Percentiles rank a stretch among this genome's conserved stretches.
Conservation (phyloP, 2,329 filamentous ascomycete species). For the Botryosphaeria dothidea region DNA sequence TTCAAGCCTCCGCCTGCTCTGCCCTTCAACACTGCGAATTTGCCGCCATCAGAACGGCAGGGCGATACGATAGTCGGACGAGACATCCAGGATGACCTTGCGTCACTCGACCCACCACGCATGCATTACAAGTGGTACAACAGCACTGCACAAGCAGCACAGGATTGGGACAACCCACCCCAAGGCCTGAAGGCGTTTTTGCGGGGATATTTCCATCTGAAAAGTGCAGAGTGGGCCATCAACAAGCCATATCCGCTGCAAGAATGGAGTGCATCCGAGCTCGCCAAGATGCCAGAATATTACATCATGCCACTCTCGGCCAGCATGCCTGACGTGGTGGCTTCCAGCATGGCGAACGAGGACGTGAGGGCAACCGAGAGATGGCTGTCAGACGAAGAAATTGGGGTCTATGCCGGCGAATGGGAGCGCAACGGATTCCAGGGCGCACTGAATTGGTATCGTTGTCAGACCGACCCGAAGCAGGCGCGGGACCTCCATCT, state of each 20-base stretch:
- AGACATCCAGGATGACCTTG: slow-evolving; percentile 60
- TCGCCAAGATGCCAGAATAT: slow-evolving; percentile 65
- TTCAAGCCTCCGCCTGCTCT: slow-evolving; percentile 56
- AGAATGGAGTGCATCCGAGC: slow-evolving; percentile 58
- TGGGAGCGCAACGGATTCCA: slow-evolving; percentile 65
- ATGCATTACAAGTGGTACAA: slow-evolving; percentile 74
- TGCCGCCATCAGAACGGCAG: slow-evolving; percentile 18
- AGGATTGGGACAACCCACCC: slow-evolving; percentile 49
- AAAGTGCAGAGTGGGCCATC: slow-evolving; percentile 61
- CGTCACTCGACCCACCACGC: slow-evolving; percentile 54
- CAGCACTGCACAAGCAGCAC: slow-evolving; percentile 49
- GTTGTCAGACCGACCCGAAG: slow-evolving; percentile 56
- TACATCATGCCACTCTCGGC: slow-evolving; percentile 64
- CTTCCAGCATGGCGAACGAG: slow-evolving; percentile 56
- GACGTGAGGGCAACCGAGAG: slow-evolving; percentile 45
- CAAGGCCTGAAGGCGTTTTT: slow-evolving; percentile 62
- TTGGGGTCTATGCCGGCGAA: slow-evolving; percentile 62
- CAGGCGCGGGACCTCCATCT: slow-evolving; percentile 55
- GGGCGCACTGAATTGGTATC: slow-evolving; percentile 68
- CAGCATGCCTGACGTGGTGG: slow-evolving; percentile 62
- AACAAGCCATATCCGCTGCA: slow-evolving; percentile 57
- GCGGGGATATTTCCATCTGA: slow-evolving; percentile 68
- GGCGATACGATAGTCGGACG: slow-evolving; percentile 25
- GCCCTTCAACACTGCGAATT: slow-evolving; percentile 48
- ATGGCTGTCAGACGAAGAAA: slow-evolving; percentile 62